Percentiles rank a stretch among this genome's conserved stretches.
Conservation (phyloP, 1,284 basidiomycete genomes). For the Austroboletus niveus region DNA sequence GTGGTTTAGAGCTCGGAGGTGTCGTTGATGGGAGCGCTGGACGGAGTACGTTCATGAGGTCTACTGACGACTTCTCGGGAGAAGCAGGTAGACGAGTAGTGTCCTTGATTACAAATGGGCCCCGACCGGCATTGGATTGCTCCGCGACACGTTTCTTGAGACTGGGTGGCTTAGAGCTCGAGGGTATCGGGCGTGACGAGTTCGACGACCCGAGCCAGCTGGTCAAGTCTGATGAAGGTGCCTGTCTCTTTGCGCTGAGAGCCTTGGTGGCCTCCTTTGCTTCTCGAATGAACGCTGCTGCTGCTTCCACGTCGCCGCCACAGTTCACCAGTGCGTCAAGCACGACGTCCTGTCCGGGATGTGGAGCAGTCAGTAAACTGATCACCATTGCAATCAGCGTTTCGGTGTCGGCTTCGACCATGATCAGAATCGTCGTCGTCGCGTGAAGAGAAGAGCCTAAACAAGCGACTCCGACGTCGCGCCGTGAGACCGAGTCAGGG, state of each 20-base stretch:
- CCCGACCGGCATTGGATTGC: background rate
- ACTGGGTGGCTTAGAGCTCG: slow-evolving; percentile 23
- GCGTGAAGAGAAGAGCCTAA: background rate
- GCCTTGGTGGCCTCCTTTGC: slow-evolving; percentile 13
- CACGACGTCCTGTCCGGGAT: slow-evolving; percentile 40
- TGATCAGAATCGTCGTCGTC: slow-evolving; percentile 3
- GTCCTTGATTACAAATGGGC: slow-evolving; percentile 15
- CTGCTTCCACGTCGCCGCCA: slow-evolving; percentile 59
- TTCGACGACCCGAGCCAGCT: slow-evolving; percentile 47
- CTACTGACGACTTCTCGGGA: slow-evolving; percentile 35
- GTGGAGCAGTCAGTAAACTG: slow-evolving; percentile 50
- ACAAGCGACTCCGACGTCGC: background rate
- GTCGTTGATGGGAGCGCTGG: slow-evolving; percentile 43
- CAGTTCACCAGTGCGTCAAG: slow-evolving; percentile 61
- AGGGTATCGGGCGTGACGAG: slow-evolving; percentile 7
- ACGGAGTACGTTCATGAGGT: slow-evolving; percentile 56
- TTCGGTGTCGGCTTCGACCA: slow-evolving; percentile 57
- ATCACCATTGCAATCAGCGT: slow-evolving; percentile 62
- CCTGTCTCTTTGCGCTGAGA: slow-evolving; percentile 36
- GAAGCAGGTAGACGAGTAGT: slow-evolving; percentile 14
- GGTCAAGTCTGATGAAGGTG: slow-evolving; percentile 46
- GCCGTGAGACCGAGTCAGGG: background rate
- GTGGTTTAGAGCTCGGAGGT: slow-evolving; percentile 22
- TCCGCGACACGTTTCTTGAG: slow-evolving; percentile 20
- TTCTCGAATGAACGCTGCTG: slow-evolving; percentile 44